phyloP scores from a whole-genome alignment of 2,329 filamentous ascomycete genomes.

The Xylaria sp. region DNA sequence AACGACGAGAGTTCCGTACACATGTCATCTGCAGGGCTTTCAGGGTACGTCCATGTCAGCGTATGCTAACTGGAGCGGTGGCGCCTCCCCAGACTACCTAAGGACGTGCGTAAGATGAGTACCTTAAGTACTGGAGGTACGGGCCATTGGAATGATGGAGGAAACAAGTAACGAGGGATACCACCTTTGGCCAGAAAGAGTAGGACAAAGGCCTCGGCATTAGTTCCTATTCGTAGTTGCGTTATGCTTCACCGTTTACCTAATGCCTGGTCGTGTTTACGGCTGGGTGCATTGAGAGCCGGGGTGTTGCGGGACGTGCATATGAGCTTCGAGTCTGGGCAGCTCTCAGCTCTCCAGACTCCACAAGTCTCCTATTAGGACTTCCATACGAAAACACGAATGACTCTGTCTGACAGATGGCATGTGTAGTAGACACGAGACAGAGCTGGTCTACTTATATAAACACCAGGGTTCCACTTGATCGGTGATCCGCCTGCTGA shows the following conservation, averaged over 20 bases:
- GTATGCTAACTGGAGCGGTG: too few relatives aligned
- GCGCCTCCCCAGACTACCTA: too few relatives aligned
- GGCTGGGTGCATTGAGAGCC: not conserved
- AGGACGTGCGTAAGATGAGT: too few relatives aligned
- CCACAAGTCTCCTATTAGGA: too few relatives aligned
- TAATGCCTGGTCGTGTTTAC: constrained; percentile 1
- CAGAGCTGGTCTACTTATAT: too few relatives aligned
- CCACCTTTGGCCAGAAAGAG: not conserved
- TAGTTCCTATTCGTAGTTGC: constrained; percentile 23
- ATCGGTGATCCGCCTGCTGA: too few relatives aligned
- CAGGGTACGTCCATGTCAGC: too few relatives aligned
- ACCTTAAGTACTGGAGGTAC: not conserved
- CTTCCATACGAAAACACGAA: too few relatives aligned
- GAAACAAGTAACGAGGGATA: not conserved
- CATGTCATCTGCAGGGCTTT: too few relatives aligned
- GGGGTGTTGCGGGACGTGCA: not conserved
- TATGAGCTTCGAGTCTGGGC: not conserved
- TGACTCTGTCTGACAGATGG: too few relatives aligned
- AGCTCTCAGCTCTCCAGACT: not conserved
- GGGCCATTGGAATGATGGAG: not conserved
- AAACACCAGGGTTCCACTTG: too few relatives aligned
- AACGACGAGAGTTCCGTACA: too few relatives aligned
- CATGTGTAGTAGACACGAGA: constrained; percentile 4
- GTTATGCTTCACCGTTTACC: constrained; percentile 16
- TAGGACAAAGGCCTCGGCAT: constrained; percentile 6